Evolutionary conservation across 208 protist genomes (phyloP).

Genomic region (Leishmania amazonensis): DNA sequence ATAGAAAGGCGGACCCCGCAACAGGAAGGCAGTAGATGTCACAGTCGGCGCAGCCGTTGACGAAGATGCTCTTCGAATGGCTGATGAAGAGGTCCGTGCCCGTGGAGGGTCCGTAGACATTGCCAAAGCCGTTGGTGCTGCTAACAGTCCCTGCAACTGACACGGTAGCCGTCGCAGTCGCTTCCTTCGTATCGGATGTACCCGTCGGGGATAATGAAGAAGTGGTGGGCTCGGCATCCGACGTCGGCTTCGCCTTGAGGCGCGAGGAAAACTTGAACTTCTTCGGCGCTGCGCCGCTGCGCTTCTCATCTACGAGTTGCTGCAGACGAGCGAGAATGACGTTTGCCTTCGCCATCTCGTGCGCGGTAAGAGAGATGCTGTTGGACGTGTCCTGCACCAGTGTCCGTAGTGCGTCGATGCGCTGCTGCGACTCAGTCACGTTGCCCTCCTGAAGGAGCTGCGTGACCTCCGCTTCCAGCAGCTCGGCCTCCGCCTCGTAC

Average conservation of each 20-base stretch:
- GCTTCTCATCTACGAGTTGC: conserved; percentile 48
- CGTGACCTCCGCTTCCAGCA: conserved; percentile 42
- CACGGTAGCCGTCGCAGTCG: background rate
- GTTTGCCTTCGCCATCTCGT: conserved; percentile 84
- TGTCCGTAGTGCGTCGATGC: conserved; percentile 42
- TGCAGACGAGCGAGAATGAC: conserved; percentile 62
- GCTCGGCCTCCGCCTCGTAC: conserved; percentile 57
- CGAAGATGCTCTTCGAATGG: conserved; percentile 56
- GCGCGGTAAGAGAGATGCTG: conserved; percentile 60
- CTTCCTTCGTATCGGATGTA: background rate
- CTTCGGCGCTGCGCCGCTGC: conserved; percentile 13
- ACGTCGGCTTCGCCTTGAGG: conserved; percentile 17
- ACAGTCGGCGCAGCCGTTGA: conserved; percentile 52
- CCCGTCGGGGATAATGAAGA: background rate
- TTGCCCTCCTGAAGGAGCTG: conserved; percentile 27
- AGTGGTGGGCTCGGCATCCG: background rate
- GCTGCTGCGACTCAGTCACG: conserved; percentile 43
- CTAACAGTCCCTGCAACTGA: background rate
- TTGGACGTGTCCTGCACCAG: conserved; percentile 66
- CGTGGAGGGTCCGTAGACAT: conserved; percentile 43
- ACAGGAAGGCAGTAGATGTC: conserved; percentile 65
- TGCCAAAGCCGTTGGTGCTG: conserved; percentile 19
- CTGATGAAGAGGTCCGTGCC: conserved; percentile 47
- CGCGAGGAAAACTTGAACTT: conserved; percentile 70
- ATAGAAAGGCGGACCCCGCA: conserved; percentile 82